Evolutionary conservation across 192 early-diverging fungal species (phyloP).

Genomic region (Coemansia sp.): DNA sequence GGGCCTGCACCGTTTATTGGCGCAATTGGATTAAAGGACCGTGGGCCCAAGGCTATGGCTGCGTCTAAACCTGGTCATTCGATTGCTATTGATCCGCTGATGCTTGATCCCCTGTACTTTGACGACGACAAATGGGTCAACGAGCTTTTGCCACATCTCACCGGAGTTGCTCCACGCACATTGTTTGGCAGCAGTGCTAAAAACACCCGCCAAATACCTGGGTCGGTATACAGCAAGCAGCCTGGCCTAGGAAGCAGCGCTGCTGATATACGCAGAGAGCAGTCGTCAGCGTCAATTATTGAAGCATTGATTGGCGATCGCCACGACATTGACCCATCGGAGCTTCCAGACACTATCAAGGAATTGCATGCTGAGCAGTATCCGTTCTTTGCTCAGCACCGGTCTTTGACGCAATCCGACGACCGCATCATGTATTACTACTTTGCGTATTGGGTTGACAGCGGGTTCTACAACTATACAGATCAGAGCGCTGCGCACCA

Average conservation of each 20-base stretch:
- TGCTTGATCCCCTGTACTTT: constrained; percentile 50
- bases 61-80: constrained; percentile 8
- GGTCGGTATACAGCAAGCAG: not conserved
- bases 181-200: not conserved
- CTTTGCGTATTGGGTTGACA: constrained; percentile 90
- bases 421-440: constrained; percentile 48
- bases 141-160: constrained; percentile 21
- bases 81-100: constrained; percentile 35
- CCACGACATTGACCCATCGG: constrained; percentile 14
- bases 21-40: constrained; percentile 24
- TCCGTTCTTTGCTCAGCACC: constrained; percentile 18
- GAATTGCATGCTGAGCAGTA: constrained; percentile 21
- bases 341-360: constrained; percentile 24
- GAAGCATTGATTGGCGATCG: constrained; percentile 9
- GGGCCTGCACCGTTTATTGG: constrained; percentile 2
- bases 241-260: not conserved
- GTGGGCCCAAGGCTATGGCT: constrained; percentile 10
- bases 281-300: constrained; percentile 6
- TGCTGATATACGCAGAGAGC: not conserved
- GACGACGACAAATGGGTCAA: constrained; percentile 40
- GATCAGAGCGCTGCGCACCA: constrained; percentile 21
- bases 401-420: not conserved
- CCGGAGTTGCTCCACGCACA: not conserved
- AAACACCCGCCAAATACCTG: not conserved
- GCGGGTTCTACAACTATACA: constrained; percentile 73